phyloP scores from a whole-genome alignment of 768 basidiomycete species.

The Suillus hirtellus region DNA sequence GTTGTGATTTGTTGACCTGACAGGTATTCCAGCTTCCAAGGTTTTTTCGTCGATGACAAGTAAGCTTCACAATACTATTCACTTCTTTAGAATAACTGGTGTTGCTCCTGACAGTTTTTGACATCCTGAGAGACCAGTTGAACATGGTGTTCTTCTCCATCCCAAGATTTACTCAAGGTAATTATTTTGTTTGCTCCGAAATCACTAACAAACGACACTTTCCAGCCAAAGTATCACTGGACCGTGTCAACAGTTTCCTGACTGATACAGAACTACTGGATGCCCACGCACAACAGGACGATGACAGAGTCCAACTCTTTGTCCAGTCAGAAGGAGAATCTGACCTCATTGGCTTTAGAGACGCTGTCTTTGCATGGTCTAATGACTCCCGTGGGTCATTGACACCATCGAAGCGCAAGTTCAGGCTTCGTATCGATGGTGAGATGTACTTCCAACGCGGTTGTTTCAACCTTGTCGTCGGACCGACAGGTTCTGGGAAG shows the following conservation, averaged over 20 bases:
- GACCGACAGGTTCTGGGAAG: slow-evolving; percentile 62
- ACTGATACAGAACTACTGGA: slow-evolving; percentile 19
- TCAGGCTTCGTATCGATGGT: slow-evolving; percentile 51
- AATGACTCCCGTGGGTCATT: slow-evolving; percentile 14
- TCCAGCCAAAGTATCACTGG: slow-evolving; percentile 62
- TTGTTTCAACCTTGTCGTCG: slow-evolving; percentile 57
- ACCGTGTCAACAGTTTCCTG: slow-evolving; percentile 54
- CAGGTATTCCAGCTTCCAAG: slow-evolving; percentile 29
- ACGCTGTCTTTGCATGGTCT: slow-evolving; percentile 59
- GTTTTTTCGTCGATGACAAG: slow-evolving; percentile 42
- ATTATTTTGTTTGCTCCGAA: slow-evolving; percentile 8
- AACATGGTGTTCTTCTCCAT: slow-evolving; percentile 34
- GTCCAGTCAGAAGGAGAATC: slow-evolving; percentile 16
- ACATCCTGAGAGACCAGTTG: slow-evolving; percentile 55
- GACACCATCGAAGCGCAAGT: slow-evolving; percentile 38
- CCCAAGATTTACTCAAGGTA: slow-evolving; percentile 28
- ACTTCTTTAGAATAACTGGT: background rate
- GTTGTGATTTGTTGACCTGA: slow-evolving; percentile 8
- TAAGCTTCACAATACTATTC: slow-evolving; percentile 10
- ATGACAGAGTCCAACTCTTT: slow-evolving; percentile 6
- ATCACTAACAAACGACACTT: slow-evolving; percentile 8
- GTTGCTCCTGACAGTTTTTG: slow-evolving; percentile 46
- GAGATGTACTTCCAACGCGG: slow-evolving; percentile 56
- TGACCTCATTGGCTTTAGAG: slow-evolving; percentile 49
- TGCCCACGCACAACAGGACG: slow-evolving; percentile 6